Percentiles rank a stretch among this genome's conserved stretches.
Evolutionary conservation across 257 asterid species (phyloP).

Genomic region (Nicotiana knightiana): DNA sequence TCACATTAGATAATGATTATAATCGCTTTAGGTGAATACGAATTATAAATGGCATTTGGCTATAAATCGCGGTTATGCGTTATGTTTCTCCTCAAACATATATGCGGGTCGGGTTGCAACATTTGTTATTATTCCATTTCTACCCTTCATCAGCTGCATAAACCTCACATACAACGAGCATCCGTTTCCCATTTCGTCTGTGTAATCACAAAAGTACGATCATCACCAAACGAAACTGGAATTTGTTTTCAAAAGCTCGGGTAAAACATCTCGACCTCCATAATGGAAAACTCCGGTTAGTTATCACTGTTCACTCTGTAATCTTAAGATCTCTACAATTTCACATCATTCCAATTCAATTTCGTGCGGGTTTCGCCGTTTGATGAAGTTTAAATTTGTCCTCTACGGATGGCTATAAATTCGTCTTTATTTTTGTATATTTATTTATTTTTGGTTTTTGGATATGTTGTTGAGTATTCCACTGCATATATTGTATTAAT

Average conservation of each 20-base stretch:
- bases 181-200: neutral
- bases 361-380: neutral
- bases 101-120: slow-evolving; percentile 1
- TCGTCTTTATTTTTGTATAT: neutral
- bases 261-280: neutral
- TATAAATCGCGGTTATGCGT: too few relatives aligned
- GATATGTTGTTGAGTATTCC: neutral
- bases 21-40: too few relatives aligned
- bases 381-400: neutral
- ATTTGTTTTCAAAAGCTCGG: neutral
- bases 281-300: slow-evolving; percentile 9
- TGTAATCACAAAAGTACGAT: neutral
- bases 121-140: neutral
- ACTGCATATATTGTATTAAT: neutral
- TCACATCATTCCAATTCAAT: neutral
- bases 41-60: too few relatives aligned
- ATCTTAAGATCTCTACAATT: neutral
- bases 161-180: neutral
- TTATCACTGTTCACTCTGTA: neutral
- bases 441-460: neutral
- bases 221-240: neutral
- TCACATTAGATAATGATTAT: too few relatives aligned
- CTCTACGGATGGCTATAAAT: too few relatives aligned
- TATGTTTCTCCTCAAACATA: too few relatives aligned
- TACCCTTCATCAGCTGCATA: slow-evolving; percentile 5